Conservation (phyloP, 2,329 filamentous ascomycete species). For the Colletotrichum brevisporum region DNA sequence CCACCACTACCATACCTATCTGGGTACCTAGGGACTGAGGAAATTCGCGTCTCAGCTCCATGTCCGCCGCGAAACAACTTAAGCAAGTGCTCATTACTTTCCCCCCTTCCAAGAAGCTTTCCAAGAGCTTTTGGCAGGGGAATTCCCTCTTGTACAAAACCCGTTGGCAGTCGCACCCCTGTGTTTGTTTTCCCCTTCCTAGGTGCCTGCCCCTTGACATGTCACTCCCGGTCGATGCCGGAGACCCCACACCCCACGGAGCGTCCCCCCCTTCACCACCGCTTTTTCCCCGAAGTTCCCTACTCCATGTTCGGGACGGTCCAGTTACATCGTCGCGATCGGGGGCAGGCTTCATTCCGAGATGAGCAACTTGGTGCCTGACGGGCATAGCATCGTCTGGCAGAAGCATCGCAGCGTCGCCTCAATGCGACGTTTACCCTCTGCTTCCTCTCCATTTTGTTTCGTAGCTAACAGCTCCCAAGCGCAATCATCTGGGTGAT, state of each 20-base stretch:
- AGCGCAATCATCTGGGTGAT: not conserved
- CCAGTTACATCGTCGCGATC: conserved; percentile 29
- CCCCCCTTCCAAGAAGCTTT: not conserved
- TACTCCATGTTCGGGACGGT: conserved; percentile 13
- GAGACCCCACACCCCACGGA: not conserved
- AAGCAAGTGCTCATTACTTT: too few relatives aligned
- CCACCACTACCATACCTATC: too few relatives aligned
- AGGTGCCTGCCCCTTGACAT: not conserved
- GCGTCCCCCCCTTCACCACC: not conserved
- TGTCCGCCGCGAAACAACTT: not conserved
- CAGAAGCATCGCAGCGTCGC: not conserved
- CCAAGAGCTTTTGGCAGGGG: not conserved
- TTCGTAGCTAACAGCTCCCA: not conserved
- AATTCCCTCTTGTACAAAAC: too few relatives aligned
- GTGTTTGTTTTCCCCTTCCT: not conserved
- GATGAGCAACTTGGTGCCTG: not conserved
- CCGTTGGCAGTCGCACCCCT: too few relatives aligned
- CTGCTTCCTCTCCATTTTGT: not conserved
- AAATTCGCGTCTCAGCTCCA: not conserved
- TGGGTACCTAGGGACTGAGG: not conserved
- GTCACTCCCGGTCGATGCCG: not conserved
- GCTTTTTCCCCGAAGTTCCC: too few relatives aligned
- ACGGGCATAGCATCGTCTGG: not conserved
- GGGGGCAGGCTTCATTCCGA: not conserved
- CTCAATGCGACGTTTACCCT: not conserved